Evolutionary conservation across 1,139 yeast species (phyloP).

Genomic region (Pichia inconspicua): DNA sequence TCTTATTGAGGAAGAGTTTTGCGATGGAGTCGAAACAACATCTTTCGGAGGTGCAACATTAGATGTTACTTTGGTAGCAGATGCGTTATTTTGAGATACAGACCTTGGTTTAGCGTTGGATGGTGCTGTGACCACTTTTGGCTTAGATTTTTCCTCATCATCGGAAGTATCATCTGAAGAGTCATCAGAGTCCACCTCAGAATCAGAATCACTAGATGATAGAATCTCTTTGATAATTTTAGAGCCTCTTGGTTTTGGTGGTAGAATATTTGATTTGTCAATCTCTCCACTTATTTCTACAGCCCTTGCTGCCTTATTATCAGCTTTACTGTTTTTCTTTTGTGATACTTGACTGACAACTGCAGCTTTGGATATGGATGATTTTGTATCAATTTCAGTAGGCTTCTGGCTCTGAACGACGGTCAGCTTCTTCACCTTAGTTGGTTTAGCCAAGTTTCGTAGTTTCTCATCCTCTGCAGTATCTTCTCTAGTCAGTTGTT

Average conservation of each 20-base stretch:
- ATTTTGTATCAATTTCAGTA: background rate
- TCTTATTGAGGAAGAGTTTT: background rate
- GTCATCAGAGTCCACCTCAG: conserved; percentile 8
- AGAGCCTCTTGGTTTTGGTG: conserved; percentile 4
- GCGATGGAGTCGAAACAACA: background rate
- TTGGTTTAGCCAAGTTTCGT: conserved; percentile 5
- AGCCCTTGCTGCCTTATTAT: conserved; percentile 10
- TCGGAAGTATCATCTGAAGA: conserved; percentile 8
- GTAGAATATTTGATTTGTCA: conserved; percentile 14
- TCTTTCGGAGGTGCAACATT: background rate
- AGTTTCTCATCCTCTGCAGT: conserved; percentile 8
- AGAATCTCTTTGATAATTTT: background rate
- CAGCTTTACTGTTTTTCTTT: background rate
- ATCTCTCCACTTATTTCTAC: conserved; percentile 16
- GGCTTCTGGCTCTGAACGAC: background rate
- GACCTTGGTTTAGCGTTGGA: background rate
- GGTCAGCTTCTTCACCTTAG: conserved; percentile 6
- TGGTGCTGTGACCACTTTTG: conserved; percentile 33
- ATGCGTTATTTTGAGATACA: background rate
- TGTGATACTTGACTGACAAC: background rate
- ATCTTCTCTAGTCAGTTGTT: conserved; percentile 9
- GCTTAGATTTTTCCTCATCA: conserved; percentile 12
- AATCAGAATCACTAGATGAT: conserved; percentile 1
- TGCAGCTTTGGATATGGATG: background rate
- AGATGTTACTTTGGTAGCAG: background rate